Evolutionary conservation across 352 stramenopile species (phyloP), one percentile per base, ranked within the genome.

Genomic region (Globisporangium okanoganense): DNA sequence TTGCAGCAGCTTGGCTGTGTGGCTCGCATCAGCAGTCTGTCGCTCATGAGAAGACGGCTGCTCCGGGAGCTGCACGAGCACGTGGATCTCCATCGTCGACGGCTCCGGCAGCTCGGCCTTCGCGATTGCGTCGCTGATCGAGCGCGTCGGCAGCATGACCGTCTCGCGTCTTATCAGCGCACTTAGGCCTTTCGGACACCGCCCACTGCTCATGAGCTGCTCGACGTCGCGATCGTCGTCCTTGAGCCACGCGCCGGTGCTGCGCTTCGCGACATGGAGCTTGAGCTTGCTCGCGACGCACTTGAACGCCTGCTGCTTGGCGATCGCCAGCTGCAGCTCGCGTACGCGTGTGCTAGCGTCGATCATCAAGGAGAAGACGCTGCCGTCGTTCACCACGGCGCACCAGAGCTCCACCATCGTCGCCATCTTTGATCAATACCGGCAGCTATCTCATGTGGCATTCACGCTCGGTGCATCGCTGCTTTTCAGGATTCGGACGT

Each of bases 271-370:
- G 6, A 47, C 36, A 20, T 50, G 20, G 10, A 59, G 53, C 53
- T 33, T 36, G 22, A 59, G 35, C 36, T 64, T 67, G 29, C 29
- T 56, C 44, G 56, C 56, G 9, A 56, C 49, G 27, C 49, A n/a
- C 8, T 41, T 33, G 29, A 9, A 56, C n/a, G 10, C 27, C 49
- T 56, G 49, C 18, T 25, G 33, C 9, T 20, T n/a, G n/a, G n/a
- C 29, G 49, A 56, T 56, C 49, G 35, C 35, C 27, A n/a, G 29
- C 29, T 56, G 49, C n/a, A 56, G 49, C 18, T 41, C 49, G 4
- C 25, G 49, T 6, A 56, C 45, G 7, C 25, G 22, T 20, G 41
- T 12, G 13, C 13, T 31, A 14, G n/a, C 22, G 7, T 56, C 41
- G 49, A 56, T 35, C 4, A 16, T 6, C 13, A 52, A 3, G 20